Evolutionary conservation across 106 monocot genomes (phyloP).

Genomic region (Dioscorea alata): DNA sequence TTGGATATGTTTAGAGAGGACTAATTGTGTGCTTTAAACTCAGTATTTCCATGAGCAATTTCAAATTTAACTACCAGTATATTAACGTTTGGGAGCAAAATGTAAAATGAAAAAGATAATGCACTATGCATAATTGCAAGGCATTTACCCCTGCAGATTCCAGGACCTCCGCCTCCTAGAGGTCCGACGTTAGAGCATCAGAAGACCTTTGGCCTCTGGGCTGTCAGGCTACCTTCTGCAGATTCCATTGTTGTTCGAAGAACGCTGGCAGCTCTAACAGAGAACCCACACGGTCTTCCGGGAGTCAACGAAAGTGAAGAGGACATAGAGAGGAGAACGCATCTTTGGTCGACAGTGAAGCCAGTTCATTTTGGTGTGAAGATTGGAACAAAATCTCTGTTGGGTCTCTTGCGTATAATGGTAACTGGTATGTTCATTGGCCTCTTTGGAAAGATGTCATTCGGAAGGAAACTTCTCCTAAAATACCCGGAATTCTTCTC

Average conservation of each 20-base stretch:
- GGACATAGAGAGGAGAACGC: conserved; percentile 30
- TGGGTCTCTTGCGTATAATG: conserved; percentile 31
- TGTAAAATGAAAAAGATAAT: no score
- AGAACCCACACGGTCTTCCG: conserved; percentile 70
- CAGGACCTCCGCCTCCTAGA: conserved; percentile 66
- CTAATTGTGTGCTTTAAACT: no score
- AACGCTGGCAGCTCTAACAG: conserved; percentile 60
- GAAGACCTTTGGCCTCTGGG: conserved; percentile 73
- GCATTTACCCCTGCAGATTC: conserved; percentile 50
- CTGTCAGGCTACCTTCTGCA: conserved; percentile 86
- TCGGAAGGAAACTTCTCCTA: conserved; percentile 70
- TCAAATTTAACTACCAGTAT: no score
- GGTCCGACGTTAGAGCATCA: conserved; percentile 59
- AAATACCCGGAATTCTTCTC: conserved; percentile 79
- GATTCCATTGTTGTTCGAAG: conserved; percentile 78
- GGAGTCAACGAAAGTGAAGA: conserved; percentile 55
- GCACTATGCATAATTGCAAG: no score
- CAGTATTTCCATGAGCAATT: no score
- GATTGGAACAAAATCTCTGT: conserved; percentile 54
- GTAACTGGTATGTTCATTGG: conserved; percentile 67
- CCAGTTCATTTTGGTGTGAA: conserved; percentile 93
- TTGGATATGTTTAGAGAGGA: no score
- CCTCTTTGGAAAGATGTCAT: conserved; percentile 43
- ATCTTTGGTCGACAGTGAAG: conserved; percentile 73
- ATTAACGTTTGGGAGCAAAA: no score